These are phyloP conservation scores for Mollisiaceae sp. DNA, from an alignment of 2,329 filamentous ascomycete species.

Conservation along the genomic window DNA sequence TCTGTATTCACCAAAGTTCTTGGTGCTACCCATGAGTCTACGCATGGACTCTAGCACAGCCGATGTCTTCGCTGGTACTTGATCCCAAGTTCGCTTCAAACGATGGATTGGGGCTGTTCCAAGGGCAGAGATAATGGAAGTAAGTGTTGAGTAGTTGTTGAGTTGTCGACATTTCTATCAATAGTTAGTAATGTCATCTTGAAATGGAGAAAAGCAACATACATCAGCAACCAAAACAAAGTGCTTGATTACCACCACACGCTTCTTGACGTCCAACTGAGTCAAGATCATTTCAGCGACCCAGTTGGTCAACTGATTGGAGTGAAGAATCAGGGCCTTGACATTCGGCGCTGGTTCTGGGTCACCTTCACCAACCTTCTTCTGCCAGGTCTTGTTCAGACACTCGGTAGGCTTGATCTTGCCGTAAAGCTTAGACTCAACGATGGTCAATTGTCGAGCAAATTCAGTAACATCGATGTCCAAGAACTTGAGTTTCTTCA, in stretches of 20 bases:
- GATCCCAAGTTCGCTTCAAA: constrained; percentile 90
- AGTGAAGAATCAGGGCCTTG: constrained; percentile 94
- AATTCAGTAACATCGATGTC: constrained; percentile 97
- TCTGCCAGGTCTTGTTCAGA: constrained; percentile 98
- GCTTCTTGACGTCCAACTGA: constrained; percentile 92
- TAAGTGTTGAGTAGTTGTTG: constrained; percentile 97
- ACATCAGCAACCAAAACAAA: constrained; percentile 97
- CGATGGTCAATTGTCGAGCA: constrained; percentile 95
- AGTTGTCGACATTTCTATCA: constrained; percentile 84
- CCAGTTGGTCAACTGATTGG: constrained; percentile 99
- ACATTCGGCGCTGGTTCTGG: constrained; percentile 91
- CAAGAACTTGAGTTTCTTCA: constrained; percentile 99
- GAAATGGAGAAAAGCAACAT: constrained; percentile 48
- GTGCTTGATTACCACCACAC: constrained; percentile 97
- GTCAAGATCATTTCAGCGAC: constrained; percentile 98
- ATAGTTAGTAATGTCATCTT: constrained; percentile 36
- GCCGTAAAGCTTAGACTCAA: constrained; percentile 91
- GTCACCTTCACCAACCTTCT: constrained; percentile 83
- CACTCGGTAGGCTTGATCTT: constrained; percentile 97
- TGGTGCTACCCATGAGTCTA: constrained; percentile 92
- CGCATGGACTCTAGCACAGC: constrained; percentile 87
- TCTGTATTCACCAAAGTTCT: constrained; percentile 97
- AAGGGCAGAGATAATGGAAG: constrained; percentile 95
- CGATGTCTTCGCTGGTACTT: constrained; percentile 85
- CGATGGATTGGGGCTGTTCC: constrained; percentile 95